These are phyloP conservation scores for Drosera capensis DNA, from an alignment of 148 eudicot species.

Conservation along the genomic window DNA sequence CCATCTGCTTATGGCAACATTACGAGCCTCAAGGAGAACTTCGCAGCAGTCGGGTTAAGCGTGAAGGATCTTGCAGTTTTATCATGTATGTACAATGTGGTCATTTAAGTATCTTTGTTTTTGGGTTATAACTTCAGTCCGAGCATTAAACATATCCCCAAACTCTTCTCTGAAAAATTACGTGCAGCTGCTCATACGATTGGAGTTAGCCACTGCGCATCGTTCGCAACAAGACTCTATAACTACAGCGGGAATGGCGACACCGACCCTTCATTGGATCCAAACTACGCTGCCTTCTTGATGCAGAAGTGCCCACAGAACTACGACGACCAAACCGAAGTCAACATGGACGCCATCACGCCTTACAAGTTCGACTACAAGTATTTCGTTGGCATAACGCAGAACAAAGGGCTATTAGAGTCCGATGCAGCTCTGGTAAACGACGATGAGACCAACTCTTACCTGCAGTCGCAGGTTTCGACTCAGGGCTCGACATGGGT, in stretches of 20 bases:
- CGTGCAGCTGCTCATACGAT: constrained; percentile 32
- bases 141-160: neutral
- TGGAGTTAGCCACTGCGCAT: constrained; percentile 38
- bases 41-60: constrained; percentile 19
- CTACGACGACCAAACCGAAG: constrained; percentile 13
- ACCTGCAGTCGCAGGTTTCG: constrained; percentile 16
- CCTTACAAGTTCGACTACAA: constrained; percentile 22
- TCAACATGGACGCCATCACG: constrained; percentile 34
- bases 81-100: constrained; percentile 22
- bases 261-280: constrained; percentile 33
- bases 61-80: constrained; percentile 33
- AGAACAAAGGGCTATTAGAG: constrained; percentile 33
- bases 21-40: constrained; percentile 14
- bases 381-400: constrained; percentile 32
- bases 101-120: constrained; percentile 3
- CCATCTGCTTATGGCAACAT: constrained; percentile 29
- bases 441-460: constrained; percentile 16
- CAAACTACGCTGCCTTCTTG: constrained; percentile 17
- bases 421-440: constrained; percentile 48
- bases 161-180: neutral
- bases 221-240: constrained; percentile 28
- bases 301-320: constrained; percentile 18
- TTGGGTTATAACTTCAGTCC: neutral
- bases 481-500: constrained; percentile 18
- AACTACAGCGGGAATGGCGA: constrained; percentile 54